phyloP scores from a whole-genome alignment of 139 green algal genomes.

The Chlamydomonas urium region DNA sequence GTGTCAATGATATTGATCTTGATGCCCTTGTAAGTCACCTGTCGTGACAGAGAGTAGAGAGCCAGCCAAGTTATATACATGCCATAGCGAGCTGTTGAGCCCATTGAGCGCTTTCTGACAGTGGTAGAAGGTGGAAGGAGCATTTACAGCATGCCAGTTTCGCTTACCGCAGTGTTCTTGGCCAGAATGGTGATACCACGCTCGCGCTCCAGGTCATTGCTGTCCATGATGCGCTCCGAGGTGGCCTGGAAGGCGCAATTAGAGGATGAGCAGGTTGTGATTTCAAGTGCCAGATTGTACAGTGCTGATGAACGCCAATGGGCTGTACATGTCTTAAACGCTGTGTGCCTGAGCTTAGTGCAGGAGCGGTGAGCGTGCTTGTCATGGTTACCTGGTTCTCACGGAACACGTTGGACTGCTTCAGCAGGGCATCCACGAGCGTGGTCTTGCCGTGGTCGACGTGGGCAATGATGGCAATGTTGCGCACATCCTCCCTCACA shows the following conservation, averaged over 20 bases:
- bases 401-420: conserved; percentile 80
- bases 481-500: conserved; percentile 44
- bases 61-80: too few relatives aligned
- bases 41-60: too few relatives aligned
- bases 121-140: too few relatives aligned
- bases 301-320: too few relatives aligned
- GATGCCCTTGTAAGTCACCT: conserved; percentile 70
- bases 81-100: too few relatives aligned
- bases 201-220: conserved; percentile 95
- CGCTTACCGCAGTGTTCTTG: conserved; percentile 97
- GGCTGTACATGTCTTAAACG: too few relatives aligned
- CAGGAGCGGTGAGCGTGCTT: too few relatives aligned
- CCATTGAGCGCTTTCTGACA: too few relatives aligned
- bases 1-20: conserved; percentile 99
- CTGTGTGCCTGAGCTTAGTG: too few relatives aligned
- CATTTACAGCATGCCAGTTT: too few relatives aligned
- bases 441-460: conserved; percentile 95
- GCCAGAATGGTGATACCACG: conserved; percentile 98
- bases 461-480: conserved; percentile 86
- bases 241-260: conserved; percentile 69
- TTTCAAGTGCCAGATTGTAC: too few relatives aligned
- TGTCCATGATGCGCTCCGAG: conserved; percentile 94
- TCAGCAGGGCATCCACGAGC: conserved; percentile 70
- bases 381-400: conserved; percentile 42
- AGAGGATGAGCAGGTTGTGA: too few relatives aligned